Evolutionary conservation across 805 yeast species (phyloP).

Genomic region (Ogataea ramenticola): DNA sequence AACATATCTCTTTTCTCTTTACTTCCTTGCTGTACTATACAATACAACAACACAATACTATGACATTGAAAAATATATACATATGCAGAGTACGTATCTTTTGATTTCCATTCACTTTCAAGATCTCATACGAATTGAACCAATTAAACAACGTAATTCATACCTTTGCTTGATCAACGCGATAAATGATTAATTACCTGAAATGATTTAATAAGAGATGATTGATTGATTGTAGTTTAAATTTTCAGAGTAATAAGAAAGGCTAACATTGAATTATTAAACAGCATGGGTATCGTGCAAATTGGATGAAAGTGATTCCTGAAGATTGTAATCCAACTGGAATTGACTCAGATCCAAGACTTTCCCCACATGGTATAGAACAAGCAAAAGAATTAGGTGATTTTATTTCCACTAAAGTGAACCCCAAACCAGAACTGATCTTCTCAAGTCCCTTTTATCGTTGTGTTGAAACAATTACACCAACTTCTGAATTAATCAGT

Average conservation of each 20-base stretch:
- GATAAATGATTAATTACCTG: too few relatives aligned
- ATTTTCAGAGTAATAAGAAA: not conserved
- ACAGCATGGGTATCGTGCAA: slow-evolving; percentile 81
- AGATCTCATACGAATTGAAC: too few relatives aligned
- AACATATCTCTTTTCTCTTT: too few relatives aligned
- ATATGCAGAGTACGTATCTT: slow-evolving; percentile 42
- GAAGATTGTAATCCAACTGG: slow-evolving; percentile 83
- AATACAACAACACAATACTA: slow-evolving; percentile 9
- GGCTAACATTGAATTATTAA: not conserved
- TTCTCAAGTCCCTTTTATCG: slow-evolving; percentile 83
- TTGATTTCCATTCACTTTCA: too few relatives aligned
- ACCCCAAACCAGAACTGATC: slow-evolving; percentile 61
- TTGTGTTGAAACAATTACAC: slow-evolving; percentile 76
- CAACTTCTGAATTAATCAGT: slow-evolving; percentile 53
- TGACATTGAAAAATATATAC: slow-evolving; percentile 53
- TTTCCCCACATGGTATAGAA: slow-evolving; percentile 81
- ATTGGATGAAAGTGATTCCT: slow-evolving; percentile 68
- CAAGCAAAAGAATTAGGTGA: slow-evolving; percentile 79
- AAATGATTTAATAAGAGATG: too few relatives aligned
- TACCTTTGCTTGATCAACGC: not conserved
- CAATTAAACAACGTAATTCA: not conserved
- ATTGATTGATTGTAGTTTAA: too few relatives aligned
- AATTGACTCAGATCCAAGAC: slow-evolving; percentile 78
- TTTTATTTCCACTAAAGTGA: slow-evolving; percentile 36
- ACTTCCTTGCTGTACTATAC: not conserved